Percentiles rank a stretch among this genome's conserved stretches.
Evolutionary conservation across 2,329 filamentous ascomycete genomes (phyloP).

Genomic region (Trichoderma afroharzianum): DNA sequence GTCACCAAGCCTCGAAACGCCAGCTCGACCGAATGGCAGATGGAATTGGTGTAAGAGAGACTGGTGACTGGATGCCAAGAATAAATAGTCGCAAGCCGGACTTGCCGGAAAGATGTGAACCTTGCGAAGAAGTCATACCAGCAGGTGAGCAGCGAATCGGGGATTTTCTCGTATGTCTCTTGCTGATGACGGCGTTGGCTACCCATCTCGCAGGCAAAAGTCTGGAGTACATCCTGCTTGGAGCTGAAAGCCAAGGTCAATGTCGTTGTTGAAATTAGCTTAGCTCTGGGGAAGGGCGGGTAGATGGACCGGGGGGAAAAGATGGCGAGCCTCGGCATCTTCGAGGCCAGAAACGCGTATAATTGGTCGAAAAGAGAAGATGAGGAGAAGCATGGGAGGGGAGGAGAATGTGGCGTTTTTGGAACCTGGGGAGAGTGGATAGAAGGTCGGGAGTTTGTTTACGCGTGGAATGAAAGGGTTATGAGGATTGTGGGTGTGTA

Average conservation of each 20-base stretch:
- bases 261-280: not conserved
- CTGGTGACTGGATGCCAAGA: not conserved
- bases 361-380: slow-evolving; percentile 2
- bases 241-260: not conserved
- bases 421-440: not conserved
- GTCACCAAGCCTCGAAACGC: not conserved
- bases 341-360: not conserved
- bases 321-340: slow-evolving; percentile 13
- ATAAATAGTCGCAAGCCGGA: not conserved
- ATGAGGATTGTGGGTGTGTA: not conserved
- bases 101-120: not conserved
- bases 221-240: not conserved
- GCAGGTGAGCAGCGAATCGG: not conserved
- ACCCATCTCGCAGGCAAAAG: not conserved
- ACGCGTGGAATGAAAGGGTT: not conserved
- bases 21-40: not conserved
- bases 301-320: not conserved
- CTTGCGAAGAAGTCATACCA: not conserved
- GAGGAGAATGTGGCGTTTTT: not conserved
- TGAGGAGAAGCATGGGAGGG: not conserved
- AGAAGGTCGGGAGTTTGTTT: not conserved
- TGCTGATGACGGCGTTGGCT: not conserved
- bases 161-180: not conserved
- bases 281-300: not conserved
- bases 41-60: not conserved